Evolutionary conservation across 2,329 filamentous ascomycete genomes (phyloP).

Genomic region (Epichloe baconii): DNA sequence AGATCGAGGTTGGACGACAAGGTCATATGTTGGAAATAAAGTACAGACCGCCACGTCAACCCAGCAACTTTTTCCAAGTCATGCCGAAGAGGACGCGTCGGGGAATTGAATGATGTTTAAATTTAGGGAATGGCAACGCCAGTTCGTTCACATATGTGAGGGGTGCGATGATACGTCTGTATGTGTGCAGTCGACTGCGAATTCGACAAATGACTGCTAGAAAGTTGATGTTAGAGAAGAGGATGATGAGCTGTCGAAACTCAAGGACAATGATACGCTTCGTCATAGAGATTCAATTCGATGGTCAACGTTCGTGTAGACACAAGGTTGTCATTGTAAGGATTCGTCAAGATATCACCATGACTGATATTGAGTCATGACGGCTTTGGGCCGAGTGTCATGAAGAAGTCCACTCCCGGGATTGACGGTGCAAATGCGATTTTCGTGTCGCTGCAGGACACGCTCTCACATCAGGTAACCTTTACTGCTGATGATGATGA

Average conservation of each 20-base stretch:
- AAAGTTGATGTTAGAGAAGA: background rate
- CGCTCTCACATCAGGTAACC: background rate
- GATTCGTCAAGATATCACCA: conserved; percentile 3
- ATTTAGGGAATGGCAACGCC: background rate
- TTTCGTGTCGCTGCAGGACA: background rate
- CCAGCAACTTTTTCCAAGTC: background rate
- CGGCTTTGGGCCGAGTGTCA: background rate
- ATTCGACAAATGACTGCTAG: background rate
- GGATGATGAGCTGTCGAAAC: background rate
- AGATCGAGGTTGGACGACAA: background rate
- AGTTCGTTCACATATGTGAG: background rate
- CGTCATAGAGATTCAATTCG: background rate
- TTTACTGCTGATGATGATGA: conserved; percentile 14
- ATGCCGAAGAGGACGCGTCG: background rate
- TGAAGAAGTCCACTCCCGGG: background rate
- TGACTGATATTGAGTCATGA: background rate
- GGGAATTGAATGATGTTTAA: background rate
- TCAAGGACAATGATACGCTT: background rate
- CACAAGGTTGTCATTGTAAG: background rate
- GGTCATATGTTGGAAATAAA: background rate
- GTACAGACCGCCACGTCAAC: background rate
- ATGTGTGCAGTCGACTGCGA: background rate
- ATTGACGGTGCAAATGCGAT: background rate
- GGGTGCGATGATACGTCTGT: background rate
- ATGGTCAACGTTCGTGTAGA: background rate